A percentile compares a stretch with the other conserved stretches of the same genome.
phyloP scores from a whole-genome alignment of 768 basidiomycete genomes.

The Termitomyces sp. region DNA sequence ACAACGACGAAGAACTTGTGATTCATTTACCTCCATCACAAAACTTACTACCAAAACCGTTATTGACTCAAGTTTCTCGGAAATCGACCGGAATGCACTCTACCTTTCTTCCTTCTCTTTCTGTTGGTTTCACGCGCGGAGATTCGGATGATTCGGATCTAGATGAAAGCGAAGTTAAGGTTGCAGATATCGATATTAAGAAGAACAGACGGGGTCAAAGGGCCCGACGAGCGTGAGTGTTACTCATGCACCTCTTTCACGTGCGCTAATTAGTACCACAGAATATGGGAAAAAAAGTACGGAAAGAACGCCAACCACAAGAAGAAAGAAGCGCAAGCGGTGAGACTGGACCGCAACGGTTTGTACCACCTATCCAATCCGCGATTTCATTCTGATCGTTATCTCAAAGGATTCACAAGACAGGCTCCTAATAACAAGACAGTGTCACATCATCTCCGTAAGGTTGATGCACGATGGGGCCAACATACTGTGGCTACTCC shows the following conservation, averaged over 20 bases:
- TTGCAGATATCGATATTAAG: slow-evolving; percentile 47
- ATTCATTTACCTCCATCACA: slow-evolving; percentile 18
- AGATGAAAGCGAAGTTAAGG: slow-evolving; percentile 56
- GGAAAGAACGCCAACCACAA: slow-evolving; percentile 90
- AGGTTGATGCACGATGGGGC: slow-evolving; percentile 22
- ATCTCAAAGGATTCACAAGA: not conserved
- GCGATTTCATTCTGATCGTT: not conserved
- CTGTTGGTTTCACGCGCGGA: slow-evolving; percentile 79
- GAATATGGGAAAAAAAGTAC: slow-evolving; percentile 98
- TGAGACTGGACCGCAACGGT: not conserved
- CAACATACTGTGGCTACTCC: slow-evolving; percentile 15
- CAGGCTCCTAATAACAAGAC: slow-evolving; percentile 6
- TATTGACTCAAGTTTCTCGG: slow-evolving; percentile 19
- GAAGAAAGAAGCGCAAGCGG: slow-evolving; percentile 46
- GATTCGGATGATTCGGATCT: slow-evolving; percentile 76
- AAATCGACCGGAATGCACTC: slow-evolving; percentile 30
- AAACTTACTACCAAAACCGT: slow-evolving; percentile 12
- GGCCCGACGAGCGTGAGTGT: slow-evolving; percentile 87
- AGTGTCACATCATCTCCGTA: slow-evolving; percentile 16
- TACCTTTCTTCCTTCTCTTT: slow-evolving; percentile 84
- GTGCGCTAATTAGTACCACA: slow-evolving; percentile 23
- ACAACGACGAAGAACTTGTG: slow-evolving; percentile 27
- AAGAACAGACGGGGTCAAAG: slow-evolving; percentile 93
- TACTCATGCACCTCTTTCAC: not conserved
- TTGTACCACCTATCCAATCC: slow-evolving; percentile 1